phyloP scores from a whole-genome alignment of 306 rosid species.

The Cicer judaicum region DNA sequence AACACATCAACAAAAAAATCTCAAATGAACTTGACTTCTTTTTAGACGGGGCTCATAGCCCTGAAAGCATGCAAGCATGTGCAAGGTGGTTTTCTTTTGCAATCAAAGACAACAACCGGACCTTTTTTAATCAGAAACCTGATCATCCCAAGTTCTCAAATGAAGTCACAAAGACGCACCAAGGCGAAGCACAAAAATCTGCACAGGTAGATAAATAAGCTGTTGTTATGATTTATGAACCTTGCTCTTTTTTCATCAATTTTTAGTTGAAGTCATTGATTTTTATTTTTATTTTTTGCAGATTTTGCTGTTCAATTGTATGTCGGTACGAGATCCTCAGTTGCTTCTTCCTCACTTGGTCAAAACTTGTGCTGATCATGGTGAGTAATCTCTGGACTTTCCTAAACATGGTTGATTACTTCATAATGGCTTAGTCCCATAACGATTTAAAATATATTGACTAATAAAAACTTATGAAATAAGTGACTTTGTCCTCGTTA shows the following conservation, averaged over 20 bases:
- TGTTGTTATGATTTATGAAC: slow-evolving; percentile 32
- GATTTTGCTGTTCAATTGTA: slow-evolving; percentile 93
- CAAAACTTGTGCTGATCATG: slow-evolving; percentile 84
- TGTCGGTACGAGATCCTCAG: slow-evolving; percentile 91
- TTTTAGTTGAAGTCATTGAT: slow-evolving; percentile 35
- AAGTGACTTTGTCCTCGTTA: slow-evolving; percentile 24
- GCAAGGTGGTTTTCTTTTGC: slow-evolving; percentile 87
- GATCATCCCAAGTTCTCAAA: slow-evolving; percentile 52
- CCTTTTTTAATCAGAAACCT: slow-evolving; percentile 48
- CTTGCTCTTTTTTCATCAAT: slow-evolving; percentile 35
- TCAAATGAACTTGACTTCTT: slow-evolving; percentile 73
- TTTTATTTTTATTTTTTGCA: slow-evolving; percentile 44
- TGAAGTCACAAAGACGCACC: slow-evolving; percentile 47
- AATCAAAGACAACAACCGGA: slow-evolving; percentile 54
- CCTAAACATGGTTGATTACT: slow-evolving; percentile 26
- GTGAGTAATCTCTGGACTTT: slow-evolving; percentile 53
- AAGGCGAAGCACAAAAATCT: slow-evolving; percentile 51
- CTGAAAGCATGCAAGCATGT: slow-evolving; percentile 91
- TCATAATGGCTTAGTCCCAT: slow-evolving; percentile 6
- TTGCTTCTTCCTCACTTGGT: slow-evolving; percentile 83
- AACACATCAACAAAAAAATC: slow-evolving; percentile 49
- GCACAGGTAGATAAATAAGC: slow-evolving; percentile 62
- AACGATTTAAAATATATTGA: slow-evolving; percentile 1
- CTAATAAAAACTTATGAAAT: slow-evolving; percentile 9
- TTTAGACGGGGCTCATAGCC: slow-evolving; percentile 98